phyloP scores from a whole-genome alignment of 2,329 filamentous ascomycete species.

The Pezicula neosporulosa region DNA sequence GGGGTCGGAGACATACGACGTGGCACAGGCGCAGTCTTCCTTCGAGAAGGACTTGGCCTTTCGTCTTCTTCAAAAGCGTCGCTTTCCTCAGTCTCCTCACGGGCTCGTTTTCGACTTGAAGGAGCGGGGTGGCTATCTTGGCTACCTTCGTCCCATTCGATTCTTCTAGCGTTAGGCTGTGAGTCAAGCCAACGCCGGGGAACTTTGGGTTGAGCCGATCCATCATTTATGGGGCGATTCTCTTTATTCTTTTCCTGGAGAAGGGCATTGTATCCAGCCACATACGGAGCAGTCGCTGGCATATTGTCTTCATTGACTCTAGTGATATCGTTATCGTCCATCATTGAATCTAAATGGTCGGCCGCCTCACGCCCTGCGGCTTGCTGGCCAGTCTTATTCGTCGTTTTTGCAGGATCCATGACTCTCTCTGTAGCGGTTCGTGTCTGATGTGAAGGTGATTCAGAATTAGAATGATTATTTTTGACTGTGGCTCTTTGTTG shows the following conservation, averaged over 20 bases:
- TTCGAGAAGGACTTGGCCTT: conserved; percentile 14
- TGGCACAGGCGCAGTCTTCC: conserved; percentile 1
- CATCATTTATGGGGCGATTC: conserved; percentile 14
- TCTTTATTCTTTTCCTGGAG: conserved; percentile 25
- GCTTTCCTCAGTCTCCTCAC: conserved; percentile 11
- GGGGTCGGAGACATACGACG: not conserved
- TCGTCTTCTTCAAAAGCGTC: conserved; percentile 19
- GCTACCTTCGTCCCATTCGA: conserved; percentile 13
- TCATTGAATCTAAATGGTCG: not conserved
- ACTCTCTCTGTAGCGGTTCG: not conserved
- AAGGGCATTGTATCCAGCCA: conserved; percentile 3
- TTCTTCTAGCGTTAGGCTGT: conserved; percentile 13
- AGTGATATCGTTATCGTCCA: conserved; percentile 2
- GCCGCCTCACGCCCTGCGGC: not conserved
- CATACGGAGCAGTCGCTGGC: conserved; percentile 9
- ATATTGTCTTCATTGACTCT: not conserved
- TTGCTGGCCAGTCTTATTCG: not conserved
- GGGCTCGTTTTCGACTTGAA: conserved; percentile 4
- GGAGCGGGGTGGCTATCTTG: conserved; percentile 7
- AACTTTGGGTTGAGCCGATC: not conserved
- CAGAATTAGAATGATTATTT: not conserved
- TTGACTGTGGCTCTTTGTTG: not conserved
- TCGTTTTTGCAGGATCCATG: not conserved
- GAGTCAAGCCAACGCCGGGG: conserved; percentile 15
- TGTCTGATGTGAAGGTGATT: not conserved